Evolutionary conservation across 176 grass and related monocot species (phyloP).

Genomic region (Eragrostis nindensis): DNA sequence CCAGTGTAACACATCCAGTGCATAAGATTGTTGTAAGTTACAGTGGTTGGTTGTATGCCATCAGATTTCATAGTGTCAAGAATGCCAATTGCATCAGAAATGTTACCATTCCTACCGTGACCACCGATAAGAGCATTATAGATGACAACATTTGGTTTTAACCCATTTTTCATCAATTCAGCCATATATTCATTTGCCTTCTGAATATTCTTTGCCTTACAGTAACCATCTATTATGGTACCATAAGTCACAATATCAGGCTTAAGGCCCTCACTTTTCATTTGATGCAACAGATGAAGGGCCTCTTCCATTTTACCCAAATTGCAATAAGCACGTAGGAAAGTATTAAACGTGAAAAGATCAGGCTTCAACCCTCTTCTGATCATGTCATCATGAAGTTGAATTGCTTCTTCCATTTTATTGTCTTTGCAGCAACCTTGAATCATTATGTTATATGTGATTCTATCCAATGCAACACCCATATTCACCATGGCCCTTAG

Average conservation of each 20-base stretch:
- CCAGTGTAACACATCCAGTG: slow-evolving; percentile 77
- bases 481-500: slow-evolving; percentile 63
- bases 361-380: slow-evolving; percentile 81
- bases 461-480: slow-evolving; percentile 59
- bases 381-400: slow-evolving; percentile 75
- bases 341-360: slow-evolving; percentile 71
- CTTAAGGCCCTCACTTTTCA: slow-evolving; percentile 65
- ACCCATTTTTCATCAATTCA: slow-evolving; percentile 60
- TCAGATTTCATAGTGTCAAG: slow-evolving; percentile 74
- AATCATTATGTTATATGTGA: slow-evolving; percentile 94
- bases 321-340: slow-evolving; percentile 67
- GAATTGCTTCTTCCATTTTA: slow-evolving; percentile 70
- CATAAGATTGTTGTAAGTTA: slow-evolving; percentile 88
- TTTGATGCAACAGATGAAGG: slow-evolving; percentile 57
- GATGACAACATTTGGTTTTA: slow-evolving; percentile 71
- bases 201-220: slow-evolving; percentile 76
- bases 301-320: slow-evolving; percentile 77
- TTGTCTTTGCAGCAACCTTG: slow-evolving; percentile 67
- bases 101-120: slow-evolving; percentile 67
- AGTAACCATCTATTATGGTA: slow-evolving; percentile 78
- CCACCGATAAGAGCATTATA: slow-evolving; percentile 93
- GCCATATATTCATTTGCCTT: slow-evolving; percentile 68
- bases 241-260: slow-evolving; percentile 81
- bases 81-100: slow-evolving; percentile 68
- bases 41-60: slow-evolving; percentile 62